Evolutionary conservation across 2,329 filamentous ascomycete species (phyloP).

Genomic region (Talaromyces rugulosus): DNA sequence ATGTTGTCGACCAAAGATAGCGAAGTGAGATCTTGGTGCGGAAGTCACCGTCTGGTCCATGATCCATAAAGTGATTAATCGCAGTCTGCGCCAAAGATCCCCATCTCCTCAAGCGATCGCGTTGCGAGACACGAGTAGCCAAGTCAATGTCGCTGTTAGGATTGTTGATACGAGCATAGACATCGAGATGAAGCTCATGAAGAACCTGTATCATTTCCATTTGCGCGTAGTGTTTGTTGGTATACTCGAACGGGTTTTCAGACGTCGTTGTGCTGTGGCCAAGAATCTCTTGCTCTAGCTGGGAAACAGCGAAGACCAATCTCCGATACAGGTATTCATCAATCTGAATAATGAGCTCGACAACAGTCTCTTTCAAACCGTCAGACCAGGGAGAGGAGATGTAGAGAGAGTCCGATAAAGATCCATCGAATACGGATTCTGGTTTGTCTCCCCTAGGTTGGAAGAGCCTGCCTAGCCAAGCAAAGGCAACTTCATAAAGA

Average conservation of each 20-base stretch:
- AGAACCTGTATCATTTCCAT: slow-evolving; percentile 56
- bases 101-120: slow-evolving; percentile 60
- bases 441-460: slow-evolving; percentile 28
- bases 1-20: slow-evolving; percentile 64
- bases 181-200: slow-evolving; percentile 64
- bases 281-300: slow-evolving; percentile 27
- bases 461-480: slow-evolving; percentile 52
- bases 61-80: slow-evolving; percentile 41
- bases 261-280: slow-evolving; percentile 5
- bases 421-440: slow-evolving; percentile 13
- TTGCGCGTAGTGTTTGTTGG: slow-evolving; percentile 29
- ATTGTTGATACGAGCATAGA: slow-evolving; percentile 60
- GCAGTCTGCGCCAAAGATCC: slow-evolving; percentile 52
- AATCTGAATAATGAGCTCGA: slow-evolving; percentile 49
- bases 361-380: slow-evolving; percentile 51
- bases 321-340: slow-evolving; percentile 51
- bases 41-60: slow-evolving; percentile 23
- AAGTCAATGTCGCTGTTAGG: slow-evolving; percentile 54
- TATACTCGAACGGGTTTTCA: slow-evolving; percentile 23
- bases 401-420: slow-evolving; percentile 45
- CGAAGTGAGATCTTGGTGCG: slow-evolving; percentile 50
- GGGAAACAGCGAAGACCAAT: slow-evolving; percentile 31
- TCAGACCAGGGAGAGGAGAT: slow-evolving; percentile 52
- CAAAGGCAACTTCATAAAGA: slow-evolving; percentile 49
- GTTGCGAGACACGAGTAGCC: slow-evolving; percentile 50